phyloP scores from a whole-genome alignment of 257 asterid species.

The Apocynum venetum region DNA sequence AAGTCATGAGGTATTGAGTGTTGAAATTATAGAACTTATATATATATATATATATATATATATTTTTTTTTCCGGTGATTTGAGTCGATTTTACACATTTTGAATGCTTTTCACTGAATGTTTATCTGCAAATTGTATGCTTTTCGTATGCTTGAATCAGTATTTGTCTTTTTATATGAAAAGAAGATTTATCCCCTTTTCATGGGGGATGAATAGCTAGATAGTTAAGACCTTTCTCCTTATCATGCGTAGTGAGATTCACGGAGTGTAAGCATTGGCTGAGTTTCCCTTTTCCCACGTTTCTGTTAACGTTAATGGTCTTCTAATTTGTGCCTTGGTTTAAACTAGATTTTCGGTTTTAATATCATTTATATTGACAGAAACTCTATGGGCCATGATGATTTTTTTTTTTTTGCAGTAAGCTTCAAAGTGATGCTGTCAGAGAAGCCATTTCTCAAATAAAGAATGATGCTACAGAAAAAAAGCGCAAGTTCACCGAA shows the following conservation, averaged over 20 bases:
- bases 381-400: neutral
- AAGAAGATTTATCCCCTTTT: neutral
- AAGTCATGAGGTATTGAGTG: conserved; percentile 4
- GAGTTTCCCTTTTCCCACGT: neutral
- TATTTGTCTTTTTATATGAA: neutral
- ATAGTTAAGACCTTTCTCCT: neutral
- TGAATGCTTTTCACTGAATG: neutral
- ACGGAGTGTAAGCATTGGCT: neutral
- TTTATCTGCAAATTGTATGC: neutral
- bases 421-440: conserved; percentile 15
- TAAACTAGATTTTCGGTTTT: neutral
- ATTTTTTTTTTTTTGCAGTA: conserved; percentile 7
- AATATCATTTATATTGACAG: neutral
- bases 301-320: neutral
- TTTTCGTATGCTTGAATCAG: neutral
- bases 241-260: neutral
- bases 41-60: too few species aligned
- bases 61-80: neutral
- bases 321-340: neutral
- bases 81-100: neutral
- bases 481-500: conserved; percentile 16
- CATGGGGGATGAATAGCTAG: neutral
- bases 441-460: conserved; percentile 11
- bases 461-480: conserved; percentile 4
- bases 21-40: too few species aligned